Percentiles rank a stretch among this genome's conserved stretches.
phyloP scores from a whole-genome alignment of 139 green algal genomes.

The Closterium sp. region DNA sequence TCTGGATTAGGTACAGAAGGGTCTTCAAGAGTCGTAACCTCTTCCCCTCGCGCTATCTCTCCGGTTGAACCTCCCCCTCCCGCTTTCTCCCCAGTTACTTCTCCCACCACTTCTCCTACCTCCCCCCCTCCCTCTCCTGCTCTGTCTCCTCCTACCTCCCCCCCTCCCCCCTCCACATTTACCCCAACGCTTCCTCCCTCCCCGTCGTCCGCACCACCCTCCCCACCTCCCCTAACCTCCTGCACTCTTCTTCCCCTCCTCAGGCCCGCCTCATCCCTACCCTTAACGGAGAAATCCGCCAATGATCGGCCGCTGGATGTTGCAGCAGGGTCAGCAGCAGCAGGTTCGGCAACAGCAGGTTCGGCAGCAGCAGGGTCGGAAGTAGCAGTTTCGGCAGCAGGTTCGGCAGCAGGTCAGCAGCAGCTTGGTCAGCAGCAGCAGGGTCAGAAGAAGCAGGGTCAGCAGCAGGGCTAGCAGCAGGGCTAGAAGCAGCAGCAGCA shows the following conservation, averaged over 20 bases:
- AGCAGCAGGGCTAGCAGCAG: no score
- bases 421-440: no score
- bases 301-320: background rate
- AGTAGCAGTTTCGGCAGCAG: no score
- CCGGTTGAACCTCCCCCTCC: no score
- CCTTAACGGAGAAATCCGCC: background rate
- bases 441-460: no score
- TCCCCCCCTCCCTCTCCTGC: background rate
- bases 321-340: no score
- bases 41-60: background rate
- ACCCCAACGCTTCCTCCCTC: background rate
- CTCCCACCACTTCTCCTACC: background rate
- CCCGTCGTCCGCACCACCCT: no score
- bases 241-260: background rate
- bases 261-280: no score
- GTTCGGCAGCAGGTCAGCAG: no score
- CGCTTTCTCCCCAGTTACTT: background rate
- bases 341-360: no score
- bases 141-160: background rate
- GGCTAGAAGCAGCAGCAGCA: background rate
- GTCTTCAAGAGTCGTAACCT: background rate
- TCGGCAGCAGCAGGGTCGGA: no score
- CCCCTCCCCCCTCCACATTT: no score
- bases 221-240: background rate
- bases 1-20: background rate